Percentiles rank a stretch among this genome's conserved stretches.
phyloP scores from a whole-genome alignment of 768 basidiomycete species.

The Leucogyrophana mollusca region DNA sequence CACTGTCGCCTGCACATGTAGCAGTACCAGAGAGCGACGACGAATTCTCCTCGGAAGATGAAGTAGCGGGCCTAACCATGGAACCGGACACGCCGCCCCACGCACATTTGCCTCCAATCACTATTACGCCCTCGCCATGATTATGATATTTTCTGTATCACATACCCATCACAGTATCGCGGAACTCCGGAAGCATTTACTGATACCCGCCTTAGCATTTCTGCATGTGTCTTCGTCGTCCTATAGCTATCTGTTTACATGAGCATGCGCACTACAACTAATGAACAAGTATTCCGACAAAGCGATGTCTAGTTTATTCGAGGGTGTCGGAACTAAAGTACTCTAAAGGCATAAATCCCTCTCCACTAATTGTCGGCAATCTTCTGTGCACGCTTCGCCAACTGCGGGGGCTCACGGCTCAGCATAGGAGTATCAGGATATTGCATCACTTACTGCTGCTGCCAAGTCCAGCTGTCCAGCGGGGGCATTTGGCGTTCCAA shows the following conservation, averaged over 20 bases:
- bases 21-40: constrained; percentile 15
- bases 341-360: too few species aligned
- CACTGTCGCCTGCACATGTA: constrained; percentile 15
- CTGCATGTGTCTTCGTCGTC: constrained; percentile 11
- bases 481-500: constrained; percentile 41
- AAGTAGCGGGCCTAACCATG: constrained; percentile 24
- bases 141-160: constrained; percentile 1
- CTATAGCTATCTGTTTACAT: too few species aligned
- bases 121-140: constrained; percentile 39
- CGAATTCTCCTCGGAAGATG: constrained; percentile 18
- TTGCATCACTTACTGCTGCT: constrained; percentile 65
- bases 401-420: constrained; percentile 35
- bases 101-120: constrained; percentile 38
- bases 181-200: constrained; percentile 17
- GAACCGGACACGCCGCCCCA: constrained; percentile 13
- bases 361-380: constrained; percentile 45
- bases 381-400: constrained; percentile 76
- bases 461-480: constrained; percentile 78
- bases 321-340: too few species aligned
- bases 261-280: too few species aligned
- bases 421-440: not conserved
- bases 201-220: constrained; percentile 24
- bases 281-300: too few species aligned
- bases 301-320: too few species aligned
- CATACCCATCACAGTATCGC: not conserved